These are phyloP conservation scores for Trichosporon sp. DNA, from an alignment of 1,284 basidiomycete genomes.

Conservation along the genomic window DNA sequence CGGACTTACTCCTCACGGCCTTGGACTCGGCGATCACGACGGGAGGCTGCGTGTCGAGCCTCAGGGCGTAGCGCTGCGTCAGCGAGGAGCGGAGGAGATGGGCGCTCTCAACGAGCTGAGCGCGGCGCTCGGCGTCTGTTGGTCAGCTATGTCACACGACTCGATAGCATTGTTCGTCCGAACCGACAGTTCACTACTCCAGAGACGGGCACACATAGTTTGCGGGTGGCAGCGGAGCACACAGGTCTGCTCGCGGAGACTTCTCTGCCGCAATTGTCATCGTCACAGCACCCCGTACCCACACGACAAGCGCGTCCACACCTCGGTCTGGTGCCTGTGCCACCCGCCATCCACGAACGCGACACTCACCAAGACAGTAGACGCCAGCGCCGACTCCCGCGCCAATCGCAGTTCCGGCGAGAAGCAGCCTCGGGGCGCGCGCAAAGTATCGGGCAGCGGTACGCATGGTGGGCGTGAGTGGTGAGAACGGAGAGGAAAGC, in stretches of 20 bases:
- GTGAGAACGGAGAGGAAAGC: not conserved
- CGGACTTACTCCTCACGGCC: not conserved
- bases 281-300: too few species aligned
- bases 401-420: not conserved
- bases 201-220: too few species aligned
- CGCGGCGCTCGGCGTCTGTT: constrained; percentile 7
- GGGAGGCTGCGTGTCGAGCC: not conserved
- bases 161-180: too few species aligned
- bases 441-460: not conserved
- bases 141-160: not conserved
- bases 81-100: not conserved
- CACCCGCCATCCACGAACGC: not conserved
- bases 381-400: not conserved
- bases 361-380: not conserved
- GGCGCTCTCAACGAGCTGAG: not conserved
- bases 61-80: not conserved
- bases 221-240: too few species aligned
- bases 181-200: too few species aligned
- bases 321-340: not conserved
- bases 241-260: too few species aligned
- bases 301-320: not conserved
- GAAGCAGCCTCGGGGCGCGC: not conserved
- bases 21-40: not conserved
- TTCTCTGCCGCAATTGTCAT: too few species aligned
- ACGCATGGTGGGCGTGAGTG: not conserved